Base-by-base conservation (phyloP, 2,329 filamentous ascomycete genomes). In the Trichophyton schoenleinii region DNA sequence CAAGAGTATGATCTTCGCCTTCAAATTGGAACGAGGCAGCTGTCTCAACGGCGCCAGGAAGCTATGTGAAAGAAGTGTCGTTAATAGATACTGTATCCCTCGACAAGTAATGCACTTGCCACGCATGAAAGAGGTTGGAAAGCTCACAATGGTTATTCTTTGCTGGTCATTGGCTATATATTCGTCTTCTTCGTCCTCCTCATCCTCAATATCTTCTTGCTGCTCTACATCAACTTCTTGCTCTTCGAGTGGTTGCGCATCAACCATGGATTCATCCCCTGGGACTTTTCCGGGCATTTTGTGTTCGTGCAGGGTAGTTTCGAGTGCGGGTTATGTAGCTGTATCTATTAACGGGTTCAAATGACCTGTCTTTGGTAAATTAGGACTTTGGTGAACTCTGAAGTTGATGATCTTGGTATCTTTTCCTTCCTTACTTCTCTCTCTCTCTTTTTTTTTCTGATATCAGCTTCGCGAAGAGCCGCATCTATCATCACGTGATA, bases 21-120 rank as follows among this genome's bases (percentile, higher is more conserved):
- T 88, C 84, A 69, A 99, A 95, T 72, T 97, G 89, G 72, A 97
- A 99, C 15, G 91, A 96, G 34, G 94, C 94, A 3, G 91, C 91
- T 7, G 87, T 92, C 58, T 92, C 88, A 15, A 75, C 87, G 61
- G 89, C 88, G 57, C 91, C 91, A 41, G 90, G 87, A 31, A 96
- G 79, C 92, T 96, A 64, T 59, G 61, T 18, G 20, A 20, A 38
- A 60, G 36, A 9, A 31, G 53, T 28, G 48, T 49, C 1, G 22
- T 52, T 52, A 31, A 25, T 28, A 25, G 25, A 31, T 31, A 31
- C 6, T 48, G 18, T 20, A 22, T 31, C 28, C 28, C 28, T 31
- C 28, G 28, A 31, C 6, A 31, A 31, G 28, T 31, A 31, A 31
- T 7, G 6, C 28, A 28, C 25, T 6, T 28, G 25, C 25, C 25